Evolutionary conservation across 108 stramenopile species (phyloP).

Genomic region (Fistulifera pelliculosa): DNA sequence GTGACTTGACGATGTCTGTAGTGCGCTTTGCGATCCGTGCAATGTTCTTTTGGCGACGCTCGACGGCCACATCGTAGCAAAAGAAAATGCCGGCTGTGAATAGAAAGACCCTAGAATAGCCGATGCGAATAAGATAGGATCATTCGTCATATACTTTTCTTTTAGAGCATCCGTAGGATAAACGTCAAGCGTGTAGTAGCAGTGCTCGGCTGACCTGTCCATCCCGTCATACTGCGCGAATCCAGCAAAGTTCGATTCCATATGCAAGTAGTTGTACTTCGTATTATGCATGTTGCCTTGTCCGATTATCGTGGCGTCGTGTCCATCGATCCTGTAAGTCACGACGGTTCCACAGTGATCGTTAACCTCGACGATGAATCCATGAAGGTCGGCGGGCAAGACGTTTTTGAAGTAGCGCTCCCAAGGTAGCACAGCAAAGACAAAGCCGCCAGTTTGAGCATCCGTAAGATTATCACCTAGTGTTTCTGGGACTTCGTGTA

Average conservation of each 20-base stretch:
- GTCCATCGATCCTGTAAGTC: constrained; percentile 19
- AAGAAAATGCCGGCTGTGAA: constrained; percentile 14
- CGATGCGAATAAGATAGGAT: constrained; percentile 31
- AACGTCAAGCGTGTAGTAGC: constrained; percentile 5
- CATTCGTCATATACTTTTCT: constrained; percentile 19
- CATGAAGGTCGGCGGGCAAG: constrained; percentile 11
- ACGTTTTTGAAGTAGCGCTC: constrained; percentile 9
- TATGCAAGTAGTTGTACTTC: constrained; percentile 19
- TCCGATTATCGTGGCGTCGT: constrained; percentile 11
- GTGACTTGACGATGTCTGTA: constrained; percentile 7
- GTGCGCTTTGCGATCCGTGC: constrained; percentile 5
- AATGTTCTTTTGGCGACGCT: constrained; percentile 7
- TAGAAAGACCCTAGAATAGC: constrained; percentile 38
- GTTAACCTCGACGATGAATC: constrained; percentile 24
- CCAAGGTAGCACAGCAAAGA: constrained; percentile 9
- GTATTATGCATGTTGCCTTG: constrained; percentile 27
- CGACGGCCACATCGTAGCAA: constrained; percentile 9
- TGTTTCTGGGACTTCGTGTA: too few relatives aligned
- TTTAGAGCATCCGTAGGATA: constrained; percentile 8
- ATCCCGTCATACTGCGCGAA: not conserved
- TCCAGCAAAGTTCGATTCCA: constrained; percentile 1
- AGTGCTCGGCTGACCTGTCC: not conserved
- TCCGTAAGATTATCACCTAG: too few relatives aligned
- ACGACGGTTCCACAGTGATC: constrained; percentile 18
- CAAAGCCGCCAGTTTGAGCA: not conserved